A percentile compares a stretch with the other conserved stretches of the same genome.
Evolutionary conservation across 108 stramenopile genomes (phyloP).

Genomic region (Asterionellopsis glacialis): DNA sequence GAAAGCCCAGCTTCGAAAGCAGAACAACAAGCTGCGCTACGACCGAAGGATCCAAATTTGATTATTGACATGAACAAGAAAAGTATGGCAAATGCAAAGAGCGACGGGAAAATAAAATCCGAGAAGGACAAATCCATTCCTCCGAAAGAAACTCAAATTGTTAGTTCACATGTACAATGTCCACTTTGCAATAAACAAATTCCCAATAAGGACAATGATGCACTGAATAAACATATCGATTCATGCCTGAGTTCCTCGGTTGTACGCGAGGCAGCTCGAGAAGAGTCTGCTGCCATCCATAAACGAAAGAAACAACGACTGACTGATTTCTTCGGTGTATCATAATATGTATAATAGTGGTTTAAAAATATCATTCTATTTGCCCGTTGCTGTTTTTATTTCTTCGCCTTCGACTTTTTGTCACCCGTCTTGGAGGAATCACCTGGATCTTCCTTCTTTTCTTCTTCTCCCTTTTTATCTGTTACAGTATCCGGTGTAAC

Average conservation of each 20-base stretch:
- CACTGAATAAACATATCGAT: constrained; percentile 67
- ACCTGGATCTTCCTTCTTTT: constrained; percentile 33
- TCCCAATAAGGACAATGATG: constrained; percentile 20
- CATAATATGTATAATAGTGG: constrained; percentile 3
- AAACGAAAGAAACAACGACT: constrained; percentile 30
- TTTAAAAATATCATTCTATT: background rate
- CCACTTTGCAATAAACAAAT: too few relatives aligned
- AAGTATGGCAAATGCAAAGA: background rate
- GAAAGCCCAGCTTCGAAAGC: background rate
- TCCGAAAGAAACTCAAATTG: too few relatives aligned
- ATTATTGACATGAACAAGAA: background rate
- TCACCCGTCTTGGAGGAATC: constrained; percentile 20
- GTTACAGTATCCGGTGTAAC: constrained; percentile 15
- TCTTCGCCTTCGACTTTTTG: background rate
- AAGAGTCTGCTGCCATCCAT: constrained; percentile 20
- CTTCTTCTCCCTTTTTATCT: constrained; percentile 34
- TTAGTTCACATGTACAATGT: too few relatives aligned
- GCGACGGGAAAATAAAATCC: background rate
- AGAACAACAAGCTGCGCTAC: background rate
- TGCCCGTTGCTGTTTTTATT: background rate
- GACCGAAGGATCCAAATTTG: background rate
- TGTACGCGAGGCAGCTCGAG: constrained; percentile 41
- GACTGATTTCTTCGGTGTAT: constrained; percentile 44
- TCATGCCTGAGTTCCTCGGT: constrained; percentile 50
- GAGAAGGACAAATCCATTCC: background rate